These are phyloP conservation scores for Leccinum pachyderme DNA, from an alignment of 1,284 basidiomycete species.

Conservation along the genomic window DNA sequence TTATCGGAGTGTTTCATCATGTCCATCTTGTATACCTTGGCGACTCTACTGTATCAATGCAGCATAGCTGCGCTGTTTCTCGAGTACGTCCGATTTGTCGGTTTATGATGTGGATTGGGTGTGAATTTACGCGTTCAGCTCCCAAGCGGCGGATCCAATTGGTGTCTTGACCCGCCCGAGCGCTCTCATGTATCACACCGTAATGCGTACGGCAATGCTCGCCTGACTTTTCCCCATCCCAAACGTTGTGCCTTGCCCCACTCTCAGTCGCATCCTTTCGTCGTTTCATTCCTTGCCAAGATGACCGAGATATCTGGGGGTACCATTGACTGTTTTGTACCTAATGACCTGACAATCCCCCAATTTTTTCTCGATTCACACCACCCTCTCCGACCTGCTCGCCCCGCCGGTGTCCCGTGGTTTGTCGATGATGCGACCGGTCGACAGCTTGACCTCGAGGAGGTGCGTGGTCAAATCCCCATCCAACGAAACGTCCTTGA, in stretches of 20 bases:
- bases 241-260: not conserved
- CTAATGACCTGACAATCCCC: slow-evolving; percentile 67
- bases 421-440: slow-evolving; percentile 66
- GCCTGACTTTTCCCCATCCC: not conserved
- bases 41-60: not conserved
- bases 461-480: slow-evolving; percentile 39
- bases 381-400: slow-evolving; percentile 48
- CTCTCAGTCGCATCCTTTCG: not conserved
- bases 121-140: not conserved
- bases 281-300: not conserved
- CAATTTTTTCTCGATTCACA: slow-evolving; percentile 69
- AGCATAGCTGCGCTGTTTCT: not conserved
- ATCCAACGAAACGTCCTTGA: not conserved
- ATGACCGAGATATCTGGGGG: slow-evolving; percentile 44
- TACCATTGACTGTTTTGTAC: slow-evolving; percentile 49
- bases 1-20: not conserved
- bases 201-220: not conserved
- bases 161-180: not conserved
- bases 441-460: slow-evolving; percentile 43
- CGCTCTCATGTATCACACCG: not conserved
- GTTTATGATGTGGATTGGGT: not conserved
- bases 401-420: slow-evolving; percentile 50
- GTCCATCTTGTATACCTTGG: slow-evolving; percentile 1
- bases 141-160: not conserved
- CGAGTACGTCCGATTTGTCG: not conserved